phyloP scores from a whole-genome alignment of 192 early-diverging fungal species.

The Haplosporangium gracile region DNA sequence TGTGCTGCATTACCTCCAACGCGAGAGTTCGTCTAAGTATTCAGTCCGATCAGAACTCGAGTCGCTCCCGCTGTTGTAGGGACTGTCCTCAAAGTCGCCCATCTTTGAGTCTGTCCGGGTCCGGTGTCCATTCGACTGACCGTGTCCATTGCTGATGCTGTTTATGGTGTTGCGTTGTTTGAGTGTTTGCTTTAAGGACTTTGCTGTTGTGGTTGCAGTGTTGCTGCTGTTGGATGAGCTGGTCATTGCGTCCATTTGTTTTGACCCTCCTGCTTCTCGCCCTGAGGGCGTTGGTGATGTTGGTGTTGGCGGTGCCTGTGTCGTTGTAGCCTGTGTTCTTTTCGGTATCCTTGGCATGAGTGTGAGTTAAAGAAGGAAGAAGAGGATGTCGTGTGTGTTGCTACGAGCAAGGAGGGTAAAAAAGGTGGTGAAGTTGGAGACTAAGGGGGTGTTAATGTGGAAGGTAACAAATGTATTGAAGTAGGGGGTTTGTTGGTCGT shows the following conservation, averaged over 20 bases:
- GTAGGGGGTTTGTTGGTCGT: too few species aligned
- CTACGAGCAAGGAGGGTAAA: too few species aligned
- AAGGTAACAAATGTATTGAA: too few species aligned
- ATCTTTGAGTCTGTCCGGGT: slow-evolving; percentile 9
- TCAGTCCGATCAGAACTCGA: slow-evolving; percentile 15
- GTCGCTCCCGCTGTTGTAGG: slow-evolving; percentile 15
- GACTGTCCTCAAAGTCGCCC: slow-evolving; percentile 14
- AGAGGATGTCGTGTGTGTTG: not conserved
- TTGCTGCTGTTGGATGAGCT: not conserved
- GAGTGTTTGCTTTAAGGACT: slow-evolving; percentile 2
- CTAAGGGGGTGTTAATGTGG: too few species aligned
- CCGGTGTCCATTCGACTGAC: slow-evolving; percentile 4
- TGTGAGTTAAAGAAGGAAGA: not conserved
- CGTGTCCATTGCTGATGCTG: slow-evolving; percentile 12
- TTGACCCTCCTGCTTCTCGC: not conserved
- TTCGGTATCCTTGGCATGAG: not conserved
- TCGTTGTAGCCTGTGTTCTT: not conserved
- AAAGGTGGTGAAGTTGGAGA: too few species aligned
- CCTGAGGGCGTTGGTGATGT: not conserved
- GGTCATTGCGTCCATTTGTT: not conserved
- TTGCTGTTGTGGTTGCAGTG: slow-evolving; percentile 20
- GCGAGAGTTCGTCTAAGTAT: slow-evolving; percentile 4
- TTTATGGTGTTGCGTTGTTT: slow-evolving; percentile 3
- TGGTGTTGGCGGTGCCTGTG: not conserved
- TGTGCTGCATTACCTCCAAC: not conserved